Evolutionary conservation across 2,329 filamentous ascomycete genomes (phyloP).

Genomic region (Capronia epimyces): DNA sequence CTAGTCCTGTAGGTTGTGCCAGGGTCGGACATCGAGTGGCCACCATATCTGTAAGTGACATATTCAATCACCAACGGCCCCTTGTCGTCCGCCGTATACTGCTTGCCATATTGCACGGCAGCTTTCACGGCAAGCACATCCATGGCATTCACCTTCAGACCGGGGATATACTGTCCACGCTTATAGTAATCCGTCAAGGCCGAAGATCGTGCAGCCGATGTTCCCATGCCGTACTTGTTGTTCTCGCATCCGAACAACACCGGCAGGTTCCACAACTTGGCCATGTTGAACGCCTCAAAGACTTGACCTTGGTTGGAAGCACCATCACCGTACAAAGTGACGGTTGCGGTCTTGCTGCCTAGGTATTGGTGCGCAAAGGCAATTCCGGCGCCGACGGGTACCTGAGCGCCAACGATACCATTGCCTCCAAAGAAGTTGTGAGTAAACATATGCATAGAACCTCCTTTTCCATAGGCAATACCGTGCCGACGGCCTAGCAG

Average conservation of each 20-base stretch:
- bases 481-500: conserved; percentile 90
- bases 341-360: conserved; percentile 74
- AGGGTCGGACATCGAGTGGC: conserved; percentile 99
- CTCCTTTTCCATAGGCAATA: conserved; percentile 97
- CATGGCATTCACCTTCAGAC: conserved; percentile 99
- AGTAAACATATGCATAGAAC: conserved; percentile 99
- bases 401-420: conserved; percentile 97
- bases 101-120: conserved; percentile 87
- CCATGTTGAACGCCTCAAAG: conserved; percentile 99
- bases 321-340: conserved; percentile 95
- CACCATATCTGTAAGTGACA: conserved; percentile 98
- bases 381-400: conserved; percentile 91
- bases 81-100: conserved; percentile 75
- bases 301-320: conserved; percentile 99
- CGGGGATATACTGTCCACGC: conserved; percentile 98
- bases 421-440: conserved; percentile 98
- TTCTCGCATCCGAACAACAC: conserved; percentile 98
- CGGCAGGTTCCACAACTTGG: conserved; percentile 96
- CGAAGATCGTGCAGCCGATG: conserved; percentile 85
- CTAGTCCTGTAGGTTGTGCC: conserved; percentile 98
- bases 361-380: conserved; percentile 97
- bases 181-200: conserved; percentile 99
- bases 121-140: conserved; percentile 97
- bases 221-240: conserved; percentile 99
- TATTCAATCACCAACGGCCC: conserved; percentile 96